Percentiles rank a stretch among this genome's conserved stretches.
phyloP scores from a whole-genome alignment of 2,329 filamentous ascomycete genomes.

The Diaporthe sp. region DNA sequence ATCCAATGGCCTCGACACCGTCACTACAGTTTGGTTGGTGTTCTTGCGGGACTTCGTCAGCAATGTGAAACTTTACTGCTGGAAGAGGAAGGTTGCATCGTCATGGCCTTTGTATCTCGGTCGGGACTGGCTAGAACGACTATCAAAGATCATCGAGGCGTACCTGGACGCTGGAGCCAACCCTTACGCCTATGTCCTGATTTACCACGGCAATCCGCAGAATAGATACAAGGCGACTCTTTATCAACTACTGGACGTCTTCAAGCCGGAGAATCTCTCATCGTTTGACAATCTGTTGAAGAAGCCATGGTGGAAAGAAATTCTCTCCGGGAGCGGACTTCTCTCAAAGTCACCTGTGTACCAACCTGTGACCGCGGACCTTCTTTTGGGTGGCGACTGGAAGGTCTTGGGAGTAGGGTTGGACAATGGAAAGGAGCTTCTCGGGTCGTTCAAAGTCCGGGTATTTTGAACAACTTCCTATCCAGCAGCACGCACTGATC shows the following conservation, averaged over 20 bases:
- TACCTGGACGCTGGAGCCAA: background rate
- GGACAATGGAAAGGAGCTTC: background rate
- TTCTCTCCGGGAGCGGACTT: background rate
- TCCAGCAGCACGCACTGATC: no score
- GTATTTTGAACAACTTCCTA: background rate
- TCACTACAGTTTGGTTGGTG: background rate
- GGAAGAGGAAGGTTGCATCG: background rate
- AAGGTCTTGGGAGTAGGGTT: background rate
- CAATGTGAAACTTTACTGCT: slow-evolving; percentile 7
- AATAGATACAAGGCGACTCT: background rate
- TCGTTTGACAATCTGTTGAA: background rate
- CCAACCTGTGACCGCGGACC: background rate
- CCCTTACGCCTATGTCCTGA: background rate
- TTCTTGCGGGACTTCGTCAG: background rate
- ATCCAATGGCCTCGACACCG: background rate
- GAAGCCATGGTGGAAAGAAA: slow-evolving; percentile 4
- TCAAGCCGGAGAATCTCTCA: slow-evolving; percentile 6
- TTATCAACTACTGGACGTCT: background rate
- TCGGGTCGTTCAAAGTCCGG: background rate
- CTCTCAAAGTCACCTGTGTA: background rate
- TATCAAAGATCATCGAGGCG: background rate
- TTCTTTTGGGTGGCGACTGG: slow-evolving; percentile 1
- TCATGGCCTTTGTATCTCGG: background rate
- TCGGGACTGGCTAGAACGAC: background rate
- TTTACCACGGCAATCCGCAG: background rate